phyloP scores from a whole-genome alignment of 805 yeast species.

The Barnettozyma vustinii region DNA sequence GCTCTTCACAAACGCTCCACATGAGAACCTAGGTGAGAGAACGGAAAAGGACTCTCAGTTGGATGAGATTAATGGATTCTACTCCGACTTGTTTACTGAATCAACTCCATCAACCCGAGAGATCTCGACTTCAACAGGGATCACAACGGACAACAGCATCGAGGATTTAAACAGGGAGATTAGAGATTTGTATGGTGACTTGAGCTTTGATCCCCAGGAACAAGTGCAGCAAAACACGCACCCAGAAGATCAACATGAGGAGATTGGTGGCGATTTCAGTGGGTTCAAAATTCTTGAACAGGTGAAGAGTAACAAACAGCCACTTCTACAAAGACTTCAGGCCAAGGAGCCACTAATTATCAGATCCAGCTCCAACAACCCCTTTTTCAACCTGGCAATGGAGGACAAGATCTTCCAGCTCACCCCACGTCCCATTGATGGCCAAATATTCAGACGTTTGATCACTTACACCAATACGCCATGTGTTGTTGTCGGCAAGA shows the following conservation, averaged over 20 bases:
- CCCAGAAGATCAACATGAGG: neutral
- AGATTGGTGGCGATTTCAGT: neutral
- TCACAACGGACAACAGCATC: slow-evolving; percentile 6
- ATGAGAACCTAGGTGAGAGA: neutral
- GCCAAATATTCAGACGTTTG: slow-evolving; percentile 34
- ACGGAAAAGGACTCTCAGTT: slow-evolving; percentile 17
- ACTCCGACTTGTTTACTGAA: slow-evolving; percentile 30
- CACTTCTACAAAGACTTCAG: slow-evolving; percentile 17
- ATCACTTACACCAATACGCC: slow-evolving; percentile 72
- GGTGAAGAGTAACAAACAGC: neutral
- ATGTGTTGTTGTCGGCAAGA: slow-evolving; percentile 92
- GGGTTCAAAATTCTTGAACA: neutral
- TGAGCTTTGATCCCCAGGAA: neutral
- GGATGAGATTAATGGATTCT: slow-evolving; percentile 30
- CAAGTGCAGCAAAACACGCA: neutral
- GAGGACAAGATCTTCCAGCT: slow-evolving; percentile 72
- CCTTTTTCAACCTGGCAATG: slow-evolving; percentile 70
- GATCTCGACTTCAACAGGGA: neutral
- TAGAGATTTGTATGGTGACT: slow-evolving; percentile 22
- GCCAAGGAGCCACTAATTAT: slow-evolving; percentile 44
- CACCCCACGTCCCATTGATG: slow-evolving; percentile 39
- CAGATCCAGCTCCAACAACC: slow-evolving; percentile 55
- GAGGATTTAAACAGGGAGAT: slow-evolving; percentile 32
- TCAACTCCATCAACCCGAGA: neutral
- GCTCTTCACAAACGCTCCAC: neutral